phyloP scores from a whole-genome alignment of 768 basidiomycete genomes.

The Melanogaster broomeanus region DNA sequence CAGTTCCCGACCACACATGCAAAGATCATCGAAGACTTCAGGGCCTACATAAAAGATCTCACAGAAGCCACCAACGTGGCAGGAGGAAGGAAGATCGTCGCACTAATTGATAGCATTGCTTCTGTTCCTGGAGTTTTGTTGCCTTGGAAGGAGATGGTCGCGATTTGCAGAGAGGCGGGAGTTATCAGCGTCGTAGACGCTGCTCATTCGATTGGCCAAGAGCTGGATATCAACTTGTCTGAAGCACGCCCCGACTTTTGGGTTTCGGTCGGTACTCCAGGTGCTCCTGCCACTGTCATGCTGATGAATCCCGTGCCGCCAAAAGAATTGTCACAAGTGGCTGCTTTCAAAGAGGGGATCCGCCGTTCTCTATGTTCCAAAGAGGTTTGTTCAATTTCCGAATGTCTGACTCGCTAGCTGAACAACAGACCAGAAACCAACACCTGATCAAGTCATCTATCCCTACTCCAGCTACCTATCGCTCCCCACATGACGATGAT shows the following conservation, averaged over 20 bases:
- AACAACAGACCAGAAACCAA: conserved; percentile 52
- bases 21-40: conserved; percentile 54
- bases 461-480: conserved; percentile 56
- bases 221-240: conserved; percentile 58
- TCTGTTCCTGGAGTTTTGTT: conserved; percentile 61
- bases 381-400: conserved; percentile 38
- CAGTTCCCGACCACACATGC: conserved; percentile 58
- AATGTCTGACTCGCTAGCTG: background rate
- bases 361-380: conserved; percentile 75
- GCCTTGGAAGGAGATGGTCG: conserved; percentile 73
- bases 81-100: conserved; percentile 52
- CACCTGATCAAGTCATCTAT: conserved; percentile 59
- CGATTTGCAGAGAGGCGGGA: conserved; percentile 62
- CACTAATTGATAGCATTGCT: conserved; percentile 68
- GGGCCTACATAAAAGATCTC: conserved; percentile 35
- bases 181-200: conserved; percentile 75
- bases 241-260: conserved; percentile 70
- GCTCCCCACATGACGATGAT: conserved; percentile 44
- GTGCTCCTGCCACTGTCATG: background rate
- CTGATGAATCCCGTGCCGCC: background rate
- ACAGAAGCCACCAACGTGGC: conserved; percentile 19
- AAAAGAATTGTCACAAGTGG: conserved; percentile 89
- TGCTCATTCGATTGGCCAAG: conserved; percentile 78
- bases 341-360: conserved; percentile 67
- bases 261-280: conserved; percentile 55